Percentiles rank a stretch among this genome's conserved stretches.
These are phyloP conservation scores for Tetrapisispora iriomotensis DNA, from an alignment of 805 yeast genomes.

Conservation along the genomic window DNA sequence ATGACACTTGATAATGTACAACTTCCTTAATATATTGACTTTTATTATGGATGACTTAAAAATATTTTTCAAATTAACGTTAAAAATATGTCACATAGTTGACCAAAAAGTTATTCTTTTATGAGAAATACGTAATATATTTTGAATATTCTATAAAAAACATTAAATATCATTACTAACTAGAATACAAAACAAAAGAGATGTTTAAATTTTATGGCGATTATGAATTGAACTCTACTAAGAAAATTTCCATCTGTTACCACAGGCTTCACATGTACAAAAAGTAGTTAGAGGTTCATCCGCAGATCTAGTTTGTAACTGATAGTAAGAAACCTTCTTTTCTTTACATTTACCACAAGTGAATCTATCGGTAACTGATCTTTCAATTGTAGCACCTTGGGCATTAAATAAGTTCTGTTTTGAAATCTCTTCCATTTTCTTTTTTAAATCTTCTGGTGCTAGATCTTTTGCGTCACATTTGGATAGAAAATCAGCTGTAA, in stretches of 20 bases:
- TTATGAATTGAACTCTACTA: slow-evolving; percentile 21
- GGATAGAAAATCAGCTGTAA: slow-evolving; percentile 56
- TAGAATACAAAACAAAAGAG: not conserved
- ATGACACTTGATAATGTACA: no score
- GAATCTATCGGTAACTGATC: slow-evolving; percentile 93
- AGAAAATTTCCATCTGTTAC: slow-evolving; percentile 96
- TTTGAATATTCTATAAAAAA: no score
- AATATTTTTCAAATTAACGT: no score
- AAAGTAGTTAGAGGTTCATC: slow-evolving; percentile 98
- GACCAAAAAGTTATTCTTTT: no score
- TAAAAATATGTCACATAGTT: no score
- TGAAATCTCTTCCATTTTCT: slow-evolving; percentile 76
- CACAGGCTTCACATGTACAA: slow-evolving; percentile 96
- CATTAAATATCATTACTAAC: not conserved
- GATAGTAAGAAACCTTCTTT: slow-evolving; percentile 93
- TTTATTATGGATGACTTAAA: no score
- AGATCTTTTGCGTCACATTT: slow-evolving; percentile 86
- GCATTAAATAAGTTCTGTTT: slow-evolving; percentile 90
- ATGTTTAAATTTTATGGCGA: no score
- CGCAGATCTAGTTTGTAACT: slow-evolving; percentile 96
- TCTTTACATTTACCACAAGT: slow-evolving; percentile 97
- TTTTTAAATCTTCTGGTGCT: slow-evolving; percentile 86
- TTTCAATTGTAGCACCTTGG: slow-evolving; percentile 91
- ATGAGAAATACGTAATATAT: no score
- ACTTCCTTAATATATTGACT: no score